Evolutionary conservation across 345 rosid species (phyloP).

Genomic region (Isatis tinctoria): DNA sequence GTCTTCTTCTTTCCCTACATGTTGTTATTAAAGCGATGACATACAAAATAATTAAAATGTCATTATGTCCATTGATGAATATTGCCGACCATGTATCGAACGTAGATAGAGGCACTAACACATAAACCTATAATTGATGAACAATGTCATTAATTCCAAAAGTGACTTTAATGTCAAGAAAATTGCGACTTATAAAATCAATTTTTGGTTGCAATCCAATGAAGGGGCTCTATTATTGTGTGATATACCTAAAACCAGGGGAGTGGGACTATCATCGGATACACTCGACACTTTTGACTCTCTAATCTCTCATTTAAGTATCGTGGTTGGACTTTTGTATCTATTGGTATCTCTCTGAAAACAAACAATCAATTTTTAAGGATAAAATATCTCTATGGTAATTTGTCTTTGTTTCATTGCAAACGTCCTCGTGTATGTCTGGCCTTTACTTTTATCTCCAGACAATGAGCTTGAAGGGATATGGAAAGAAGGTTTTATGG

Average conservation of each 20-base stretch:
- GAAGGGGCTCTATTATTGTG: slow-evolving; percentile 93
- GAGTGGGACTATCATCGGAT: slow-evolving; percentile 91
- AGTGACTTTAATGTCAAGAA: neutral
- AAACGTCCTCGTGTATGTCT: neutral
- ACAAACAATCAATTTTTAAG: slow-evolving; percentile 27
- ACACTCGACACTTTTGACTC: slow-evolving; percentile 75
- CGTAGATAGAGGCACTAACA: too few species aligned
- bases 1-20: too few species aligned
- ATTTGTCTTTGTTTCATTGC: neutral
- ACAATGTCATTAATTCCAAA: too few species aligned
- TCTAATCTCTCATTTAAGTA: neutral
- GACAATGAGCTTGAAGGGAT: slow-evolving; percentile 59
- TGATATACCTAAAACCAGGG: slow-evolving; percentile 87
- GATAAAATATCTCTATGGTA: slow-evolving; percentile 85
- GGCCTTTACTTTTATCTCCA: neutral
- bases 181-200: neutral
- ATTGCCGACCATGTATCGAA: too few species aligned
- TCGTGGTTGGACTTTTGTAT: neutral
- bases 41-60: too few species aligned
- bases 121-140: too few species aligned
- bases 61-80: too few species aligned
- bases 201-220: slow-evolving; percentile 52
- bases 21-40: too few species aligned
- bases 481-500: slow-evolving; percentile 90
- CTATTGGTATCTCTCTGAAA: neutral